Conservation (phyloP, 2,329 filamentous ascomycete species). For the Alternaria angustiovoidea region DNA sequence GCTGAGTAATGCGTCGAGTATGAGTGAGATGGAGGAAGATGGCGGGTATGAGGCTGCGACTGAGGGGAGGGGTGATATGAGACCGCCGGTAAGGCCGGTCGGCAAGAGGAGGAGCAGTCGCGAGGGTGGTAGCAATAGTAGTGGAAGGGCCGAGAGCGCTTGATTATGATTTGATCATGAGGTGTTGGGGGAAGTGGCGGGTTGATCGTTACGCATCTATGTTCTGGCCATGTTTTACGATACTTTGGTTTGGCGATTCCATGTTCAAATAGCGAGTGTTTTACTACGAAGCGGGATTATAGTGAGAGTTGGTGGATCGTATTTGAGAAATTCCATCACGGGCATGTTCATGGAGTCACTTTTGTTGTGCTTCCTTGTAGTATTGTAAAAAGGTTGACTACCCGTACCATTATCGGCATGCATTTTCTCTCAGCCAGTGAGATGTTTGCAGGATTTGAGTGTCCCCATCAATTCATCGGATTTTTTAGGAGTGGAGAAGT, state of each 20-base stretch:
- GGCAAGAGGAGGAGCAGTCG: slow-evolving; percentile 18
- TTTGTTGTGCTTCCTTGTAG: neutral
- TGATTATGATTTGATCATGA: slow-evolving; percentile 21
- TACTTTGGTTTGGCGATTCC: neutral
- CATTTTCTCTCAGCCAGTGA: too few species aligned
- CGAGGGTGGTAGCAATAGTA: slow-evolving; percentile 11
- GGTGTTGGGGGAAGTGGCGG: neutral
- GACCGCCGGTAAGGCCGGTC: slow-evolving; percentile 4
- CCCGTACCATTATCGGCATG: too few species aligned
- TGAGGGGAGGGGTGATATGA: neutral
- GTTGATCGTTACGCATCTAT: slow-evolving; percentile 3
- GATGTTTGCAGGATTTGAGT: too few species aligned
- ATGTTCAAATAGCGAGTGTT: neutral
- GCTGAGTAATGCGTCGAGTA: slow-evolving; percentile 40
- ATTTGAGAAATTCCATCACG: too few species aligned
- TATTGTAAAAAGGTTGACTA: neutral
- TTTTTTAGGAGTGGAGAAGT: neutral
- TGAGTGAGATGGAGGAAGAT: slow-evolving; percentile 22
- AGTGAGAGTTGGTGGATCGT: neutral
- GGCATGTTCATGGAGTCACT: neutral
- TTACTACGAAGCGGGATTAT: neutral
- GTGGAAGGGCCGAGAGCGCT: slow-evolving; percentile 26
- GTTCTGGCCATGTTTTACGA: slow-evolving; percentile 8
- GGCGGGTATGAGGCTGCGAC: slow-evolving; percentile 19
- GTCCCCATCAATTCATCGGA: too few species aligned